Evolutionary conservation across 2,329 filamentous ascomycete genomes (phyloP), one percentile per base, ranked within the genome.

Genomic region (Corniculantispora saksenae): DNA sequence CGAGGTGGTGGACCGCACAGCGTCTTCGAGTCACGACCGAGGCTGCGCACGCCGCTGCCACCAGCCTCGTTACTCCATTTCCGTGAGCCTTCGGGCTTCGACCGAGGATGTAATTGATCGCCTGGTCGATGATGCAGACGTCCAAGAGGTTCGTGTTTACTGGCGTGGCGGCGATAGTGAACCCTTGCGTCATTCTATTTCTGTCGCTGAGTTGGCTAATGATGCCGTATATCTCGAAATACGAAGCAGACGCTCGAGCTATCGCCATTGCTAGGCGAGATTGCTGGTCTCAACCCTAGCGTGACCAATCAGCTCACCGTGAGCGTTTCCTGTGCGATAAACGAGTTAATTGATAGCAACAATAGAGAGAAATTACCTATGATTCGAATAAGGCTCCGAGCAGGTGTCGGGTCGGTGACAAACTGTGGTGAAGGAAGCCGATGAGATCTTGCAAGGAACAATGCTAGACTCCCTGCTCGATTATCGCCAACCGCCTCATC

Each of bases 31-130:
- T 10, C 32, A 32, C 32, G 6, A 32, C 32, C 32, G 32, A 32
- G 50, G 15, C 8, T n/a, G 4, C 55, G 21, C 3, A 13, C 59
- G 45, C 25, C 47, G 32, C 45, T 38, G 55, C 25, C 35, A 40
- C 45, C 17, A 51, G 15, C 32, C 27, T 12, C 17, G 47, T 12
- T 43, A n/a, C 47, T 51, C 29, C 27, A 10, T 61, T 23, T n/a
- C 3, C 3, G 47, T 43, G 17, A 51, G 25, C 27, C 29, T 47
- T 48, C 29, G 53, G 25, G n/a, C 51, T 13, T 25, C 40, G 6
- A 38, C 61, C 53, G 61, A 63, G 40, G 53, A 63, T 1, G 38
- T 63, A 15, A 38, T 63, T 17, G 53, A 25, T 6, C 7, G 13
- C 8, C 25, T 63, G 21, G 43, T 48, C 15, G 29, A 40, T n/a